These are phyloP conservation scores for Xylariaceae sp. DNA, from an alignment of 2,329 filamentous ascomycete genomes.

Conservation along the genomic window DNA sequence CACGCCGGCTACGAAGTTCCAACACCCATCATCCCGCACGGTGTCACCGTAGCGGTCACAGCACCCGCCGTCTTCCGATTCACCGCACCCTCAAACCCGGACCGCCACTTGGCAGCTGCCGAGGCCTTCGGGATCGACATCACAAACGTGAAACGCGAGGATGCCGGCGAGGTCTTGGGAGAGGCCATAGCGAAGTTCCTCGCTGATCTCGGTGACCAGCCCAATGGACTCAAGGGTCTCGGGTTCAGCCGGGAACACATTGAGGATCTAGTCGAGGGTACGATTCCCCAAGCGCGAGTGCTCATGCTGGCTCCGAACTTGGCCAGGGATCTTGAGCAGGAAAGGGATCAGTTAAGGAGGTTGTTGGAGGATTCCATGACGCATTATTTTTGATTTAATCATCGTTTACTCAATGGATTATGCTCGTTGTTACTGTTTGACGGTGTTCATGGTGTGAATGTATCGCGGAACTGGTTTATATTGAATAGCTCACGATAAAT, in stretches of 20 bases:
- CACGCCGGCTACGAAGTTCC: slow-evolving; percentile 80
- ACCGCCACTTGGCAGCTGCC: slow-evolving; percentile 82
- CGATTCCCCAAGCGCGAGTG: slow-evolving; percentile 85
- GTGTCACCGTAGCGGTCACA: slow-evolving; percentile 89
- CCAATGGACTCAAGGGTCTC: slow-evolving; percentile 73
- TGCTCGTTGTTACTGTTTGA: too few species aligned
- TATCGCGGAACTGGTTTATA: too few species aligned
- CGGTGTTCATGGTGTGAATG: too few species aligned
- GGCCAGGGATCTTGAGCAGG: slow-evolving; percentile 60
- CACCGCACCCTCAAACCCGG: slow-evolving; percentile 84
- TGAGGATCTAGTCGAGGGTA: slow-evolving; percentile 84
- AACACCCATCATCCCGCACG: slow-evolving; percentile 83
- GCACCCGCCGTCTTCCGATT: slow-evolving; percentile 93
- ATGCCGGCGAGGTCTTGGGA: slow-evolving; percentile 79
- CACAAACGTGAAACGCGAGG: slow-evolving; percentile 79
- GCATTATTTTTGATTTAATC: slow-evolving; percentile 25
- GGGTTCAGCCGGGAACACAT: slow-evolving; percentile 75
- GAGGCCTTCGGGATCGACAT: slow-evolving; percentile 89
- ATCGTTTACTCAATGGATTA: too few species aligned
- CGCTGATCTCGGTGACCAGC: slow-evolving; percentile 80
- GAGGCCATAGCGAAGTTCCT: slow-evolving; percentile 82
- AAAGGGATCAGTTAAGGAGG: slow-evolving; percentile 64
- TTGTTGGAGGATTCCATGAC: slow-evolving; percentile 60
- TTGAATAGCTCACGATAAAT: too few species aligned
- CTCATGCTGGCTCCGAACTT: slow-evolving; percentile 85